Evolutionary conservation across 1,139 yeast species (phyloP), one percentile per base, ranked within the genome.

Genomic region (Geotrichum bryndzae): DNA sequence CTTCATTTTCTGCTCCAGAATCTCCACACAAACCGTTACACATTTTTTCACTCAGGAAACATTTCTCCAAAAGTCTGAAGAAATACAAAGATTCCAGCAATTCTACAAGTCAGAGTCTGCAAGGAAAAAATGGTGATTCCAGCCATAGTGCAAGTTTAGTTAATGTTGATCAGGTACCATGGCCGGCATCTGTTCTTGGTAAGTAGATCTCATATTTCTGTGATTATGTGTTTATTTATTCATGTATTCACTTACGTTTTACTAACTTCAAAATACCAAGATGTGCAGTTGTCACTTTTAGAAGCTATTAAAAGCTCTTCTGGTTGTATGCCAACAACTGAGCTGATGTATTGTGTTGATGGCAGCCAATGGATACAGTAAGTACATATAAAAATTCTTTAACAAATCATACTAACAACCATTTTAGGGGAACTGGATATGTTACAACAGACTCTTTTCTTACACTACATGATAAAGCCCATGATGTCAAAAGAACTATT

Each of bases 281-380:
- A 38, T 3, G 6, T 38, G 18, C 45, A 38, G 10, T 10, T 3
- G 15, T 38, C 18, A 15, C 18, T 38, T 13, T 18, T 38, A n/a
- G 45, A 38, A 38, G 45, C 45, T 38, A 55, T 51, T 55, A 15
- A 5, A n/a, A 10, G 6, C 13, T 59, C 56, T 33, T 25, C 38
- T 8, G 61, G 61, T 22, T 4, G n/a, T 11, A 25, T 51, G 15
- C 23, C 46, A 11, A 18, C 29, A 22, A 51, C 56, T 6, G 29
- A 25, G 13, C 31, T 54, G 23, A 51, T 33, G 8, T 59, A 59
- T 33, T 41, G 52, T 13, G 51, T 59, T 51, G 53, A 59, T 22
- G 53, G 46, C 38, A 56, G 61, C 13, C 29, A 54, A 33, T 54
- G 53, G 53, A 50, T 54, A 18, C n/a, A 35, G 61, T 58, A 51